phyloP scores from a whole-genome alignment of 345 rosid genomes.

The Viola odorata region DNA sequence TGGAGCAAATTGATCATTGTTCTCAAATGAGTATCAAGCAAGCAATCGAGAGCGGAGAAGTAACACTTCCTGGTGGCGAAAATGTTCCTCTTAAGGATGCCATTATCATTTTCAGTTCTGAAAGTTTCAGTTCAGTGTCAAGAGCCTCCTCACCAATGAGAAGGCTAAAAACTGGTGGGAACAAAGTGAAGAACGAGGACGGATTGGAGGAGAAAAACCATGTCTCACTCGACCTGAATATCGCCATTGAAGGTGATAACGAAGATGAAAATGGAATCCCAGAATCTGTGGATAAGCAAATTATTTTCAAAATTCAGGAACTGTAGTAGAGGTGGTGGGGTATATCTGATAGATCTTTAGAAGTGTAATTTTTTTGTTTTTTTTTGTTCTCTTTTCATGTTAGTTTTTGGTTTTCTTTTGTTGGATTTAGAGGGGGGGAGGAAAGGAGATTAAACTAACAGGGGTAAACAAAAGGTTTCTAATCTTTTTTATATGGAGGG shows the following conservation, averaged over 20 bases:
- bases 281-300: conserved; percentile 37
- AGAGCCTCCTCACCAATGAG: conserved; percentile 26
- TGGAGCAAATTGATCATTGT: conserved; percentile 29
- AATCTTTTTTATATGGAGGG: conserved; percentile 5
- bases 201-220: conserved; percentile 8
- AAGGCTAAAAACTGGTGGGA: conserved; percentile 15
- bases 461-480: conserved; percentile 8
- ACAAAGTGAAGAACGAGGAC: conserved; percentile 17
- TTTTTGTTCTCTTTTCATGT: background rate
- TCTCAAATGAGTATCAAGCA: conserved; percentile 34
- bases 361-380: conserved; percentile 3
- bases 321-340: conserved; percentile 5
- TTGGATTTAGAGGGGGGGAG: conserved; percentile 16
- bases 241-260: conserved; percentile 37
- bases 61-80: conserved; percentile 37
- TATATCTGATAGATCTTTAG: background rate
- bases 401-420: conserved; percentile 2
- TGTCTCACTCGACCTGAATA: conserved; percentile 49
- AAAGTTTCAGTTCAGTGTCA: conserved; percentile 27
- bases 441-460: conserved; percentile 28
- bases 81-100: conserved; percentile 52
- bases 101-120: conserved; percentile 49
- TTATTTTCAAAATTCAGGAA: conserved; percentile 42
- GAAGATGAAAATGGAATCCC: conserved; percentile 24
- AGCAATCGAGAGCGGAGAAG: conserved; percentile 38